A percentile compares a stretch with the other conserved stretches of the same genome.
These are phyloP conservation scores for Mycena rebaudengoi DNA, from an alignment of 768 basidiomycete genomes.

Conservation along the genomic window DNA sequence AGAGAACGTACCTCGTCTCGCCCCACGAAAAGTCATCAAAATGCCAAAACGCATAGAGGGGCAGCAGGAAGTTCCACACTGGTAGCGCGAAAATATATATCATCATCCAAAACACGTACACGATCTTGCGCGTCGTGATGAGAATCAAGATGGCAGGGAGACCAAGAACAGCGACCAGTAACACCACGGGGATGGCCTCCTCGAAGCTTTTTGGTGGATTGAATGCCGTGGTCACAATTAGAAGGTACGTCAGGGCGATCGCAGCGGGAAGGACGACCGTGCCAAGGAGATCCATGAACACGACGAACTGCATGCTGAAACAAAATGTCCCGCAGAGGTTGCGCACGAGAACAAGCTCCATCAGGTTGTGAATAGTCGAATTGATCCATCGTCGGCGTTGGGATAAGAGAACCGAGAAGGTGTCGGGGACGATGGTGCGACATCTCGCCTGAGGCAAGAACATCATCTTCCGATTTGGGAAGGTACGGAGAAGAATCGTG, in stretches of 20 bases:
- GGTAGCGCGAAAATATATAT: conserved; percentile 93
- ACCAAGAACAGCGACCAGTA: conserved; percentile 91
- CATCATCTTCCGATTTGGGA: conserved; percentile 99
- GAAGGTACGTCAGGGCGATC: conserved; percentile 87
- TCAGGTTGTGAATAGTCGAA: conserved; percentile 98
- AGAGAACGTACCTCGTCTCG: conserved; percentile 82
- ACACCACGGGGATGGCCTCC: conserved; percentile 92
- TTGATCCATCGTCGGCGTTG: conserved; percentile 99
- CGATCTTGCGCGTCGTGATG: conserved; percentile 92
- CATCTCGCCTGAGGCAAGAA: conserved; percentile 97
- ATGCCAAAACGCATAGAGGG: conserved; percentile 98
- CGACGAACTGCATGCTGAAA: conserved; percentile 99
- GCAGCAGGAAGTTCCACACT: conserved; percentile 95
- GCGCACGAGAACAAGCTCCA: conserved; percentile 97
- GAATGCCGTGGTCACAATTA: conserved; percentile 84
- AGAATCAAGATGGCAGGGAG: conserved; percentile 92
- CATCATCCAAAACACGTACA: conserved; percentile 98
- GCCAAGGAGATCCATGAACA: conserved; percentile 95
- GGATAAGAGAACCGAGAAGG: conserved; percentile 90
- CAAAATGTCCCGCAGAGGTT: conserved; percentile 99
- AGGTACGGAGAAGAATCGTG: conserved; percentile 94
- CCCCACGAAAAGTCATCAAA: conserved; percentile 99
- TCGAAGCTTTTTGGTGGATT: conserved; percentile 85
- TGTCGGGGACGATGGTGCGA: conserved; percentile 95
- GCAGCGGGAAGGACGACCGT: conserved; percentile 95